Evolutionary conservation across 2,329 filamentous ascomycete genomes (phyloP), one percentile per base, ranked within the genome.

Genomic region (Penicillium sp.): DNA sequence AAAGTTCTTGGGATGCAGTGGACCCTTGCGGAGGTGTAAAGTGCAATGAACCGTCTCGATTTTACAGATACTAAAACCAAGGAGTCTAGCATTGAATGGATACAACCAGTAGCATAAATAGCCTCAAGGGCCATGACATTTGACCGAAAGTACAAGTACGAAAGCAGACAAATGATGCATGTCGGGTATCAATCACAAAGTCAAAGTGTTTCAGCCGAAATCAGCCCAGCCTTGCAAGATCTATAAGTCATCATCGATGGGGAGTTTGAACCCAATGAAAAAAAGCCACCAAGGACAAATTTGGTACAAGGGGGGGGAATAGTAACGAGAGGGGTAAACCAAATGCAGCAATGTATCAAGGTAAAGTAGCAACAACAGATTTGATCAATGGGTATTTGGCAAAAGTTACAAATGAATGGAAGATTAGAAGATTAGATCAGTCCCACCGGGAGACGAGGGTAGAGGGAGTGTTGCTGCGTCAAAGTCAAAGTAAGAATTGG

Each of bases 121-220:
- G 26, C 9, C 12, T 33, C 33, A 36, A 36, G 13, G 6, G 33
- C 18, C 9, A 8, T 36, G 9, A 39, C 13, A 21, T 21, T 23
- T 39, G 36, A 5, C 18, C 36, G 18, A 39, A 12, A 21, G 15
- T 21, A 39, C 8, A 18, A 21, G 24, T 38, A 49, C 44, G 47
- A 13, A 41, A 36, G 24, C 31, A 51, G 28, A 56, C 9, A 61
- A 54, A 52, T 58, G 28, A 58, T 48, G 56, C 52, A 57, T 53
- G 57, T 58, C 54, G 66, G 66, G 66, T 68, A 68, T 68, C 60
- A 65, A 64, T 61, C 57, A 61, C 39, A 49, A 49, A 44, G 44
- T 51, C 34, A 24, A 42, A 55, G 42, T 46, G 13, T 29, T n/a
- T 42, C 41, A 47, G 45, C 49, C 42, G 33, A 33, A 33, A 39